These are phyloP conservation scores for Thalassiosira ordinaria DNA, from an alignment of 352 stramenopile genomes.

Conservation along the genomic window DNA sequence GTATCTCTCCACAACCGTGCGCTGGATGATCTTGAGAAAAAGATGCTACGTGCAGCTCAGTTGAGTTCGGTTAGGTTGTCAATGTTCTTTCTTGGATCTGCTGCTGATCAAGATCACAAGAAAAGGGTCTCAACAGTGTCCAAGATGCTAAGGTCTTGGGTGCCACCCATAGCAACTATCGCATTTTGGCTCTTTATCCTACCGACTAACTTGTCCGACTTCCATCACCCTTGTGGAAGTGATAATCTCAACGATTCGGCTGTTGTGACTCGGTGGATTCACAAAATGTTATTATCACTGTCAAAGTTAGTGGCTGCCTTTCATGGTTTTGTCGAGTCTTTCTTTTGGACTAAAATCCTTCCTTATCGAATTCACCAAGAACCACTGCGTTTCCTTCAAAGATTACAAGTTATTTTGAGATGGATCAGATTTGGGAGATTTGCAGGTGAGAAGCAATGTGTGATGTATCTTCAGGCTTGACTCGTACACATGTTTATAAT, in stretches of 20 bases:
- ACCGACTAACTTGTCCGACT: conserved; percentile 46
- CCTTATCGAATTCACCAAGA: conserved; percentile 59
- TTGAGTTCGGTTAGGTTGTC: conserved; percentile 33
- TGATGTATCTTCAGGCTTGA: too few species aligned
- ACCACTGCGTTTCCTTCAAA: conserved; percentile 54
- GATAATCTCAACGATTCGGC: conserved; percentile 54
- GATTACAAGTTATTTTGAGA: conserved; percentile 57
- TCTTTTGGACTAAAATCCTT: conserved; percentile 62
- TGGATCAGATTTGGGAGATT: conserved; percentile 71
- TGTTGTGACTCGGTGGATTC: conserved; percentile 61
- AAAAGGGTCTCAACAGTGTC: conserved; percentile 23
- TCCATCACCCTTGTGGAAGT: conserved; percentile 22
- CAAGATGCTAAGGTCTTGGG: conserved; percentile 52
- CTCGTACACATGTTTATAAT: too few species aligned
- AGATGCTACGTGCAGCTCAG: conserved; percentile 39
- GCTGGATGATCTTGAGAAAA: conserved; percentile 64
- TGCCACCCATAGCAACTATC: conserved; percentile 51
- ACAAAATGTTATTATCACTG: conserved; percentile 27
- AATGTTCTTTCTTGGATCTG: conserved; percentile 38
- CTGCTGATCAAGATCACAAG: conserved; percentile 28
- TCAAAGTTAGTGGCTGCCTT: conserved; percentile 19
- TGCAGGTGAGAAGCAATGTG: too few species aligned
- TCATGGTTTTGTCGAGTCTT: conserved; percentile 39
- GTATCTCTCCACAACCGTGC: conserved; percentile 56
- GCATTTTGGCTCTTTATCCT: conserved; percentile 67